A percentile compares a stretch with the other conserved stretches of the same genome.
These are phyloP conservation scores for Sclerotinia subarctica DNA, from an alignment of 2,329 filamentous ascomycete species.

Conservation along the genomic window DNA sequence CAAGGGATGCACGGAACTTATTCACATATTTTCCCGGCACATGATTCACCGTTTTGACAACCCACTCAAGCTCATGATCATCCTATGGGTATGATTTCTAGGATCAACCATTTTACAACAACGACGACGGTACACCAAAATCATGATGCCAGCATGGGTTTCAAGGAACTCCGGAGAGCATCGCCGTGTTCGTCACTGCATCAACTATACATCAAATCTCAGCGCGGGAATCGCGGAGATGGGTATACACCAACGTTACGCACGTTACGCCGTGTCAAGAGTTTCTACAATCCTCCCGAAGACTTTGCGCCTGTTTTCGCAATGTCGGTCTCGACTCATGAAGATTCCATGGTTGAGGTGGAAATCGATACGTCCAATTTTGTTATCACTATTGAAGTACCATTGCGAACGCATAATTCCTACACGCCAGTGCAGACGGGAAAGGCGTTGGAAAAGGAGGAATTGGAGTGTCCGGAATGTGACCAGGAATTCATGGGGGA, in stretches of 20 bases:
- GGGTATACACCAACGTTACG: constrained; percentile 10
- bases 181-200: constrained; percentile 19
- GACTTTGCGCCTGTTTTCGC: neutral
- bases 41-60: constrained; percentile 15
- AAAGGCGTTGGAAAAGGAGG: neutral
- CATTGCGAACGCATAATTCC: constrained; percentile 7
- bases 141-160: constrained; percentile 9
- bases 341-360: constrained; percentile 11
- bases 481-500: constrained; percentile 13
- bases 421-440: neutral
- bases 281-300: constrained; percentile 8
- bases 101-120: neutral
- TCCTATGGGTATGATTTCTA: constrained; percentile 12
- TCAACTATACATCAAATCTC: constrained; percentile 12
- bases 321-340: neutral
- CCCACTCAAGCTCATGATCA: neutral
- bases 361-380: constrained; percentile 9
- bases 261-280: constrained; percentile 18
- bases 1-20: constrained; percentile 18
- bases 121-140: neutral
- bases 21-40: constrained; percentile 17
- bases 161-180: constrained; percentile 4
- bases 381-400: constrained; percentile 13
- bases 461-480: constrained; percentile 20
- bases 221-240: constrained; percentile 6